Evolutionary conservation across 192 early-diverging fungal genomes (phyloP), one percentile per base, ranked within the genome.

Genomic region (Backusella westeae): DNA sequence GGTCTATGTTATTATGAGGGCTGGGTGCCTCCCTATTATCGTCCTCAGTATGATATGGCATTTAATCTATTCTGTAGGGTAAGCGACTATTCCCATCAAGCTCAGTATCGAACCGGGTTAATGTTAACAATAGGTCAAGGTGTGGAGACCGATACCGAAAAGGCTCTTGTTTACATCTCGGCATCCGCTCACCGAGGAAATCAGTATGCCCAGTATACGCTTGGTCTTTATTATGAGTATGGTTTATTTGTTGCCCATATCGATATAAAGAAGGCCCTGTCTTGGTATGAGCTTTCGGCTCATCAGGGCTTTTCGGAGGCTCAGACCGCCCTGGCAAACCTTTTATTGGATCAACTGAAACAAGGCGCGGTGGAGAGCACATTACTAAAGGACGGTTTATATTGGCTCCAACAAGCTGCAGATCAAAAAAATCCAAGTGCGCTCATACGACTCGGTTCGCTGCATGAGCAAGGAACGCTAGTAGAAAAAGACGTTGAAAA

Each of bases 401-500:
- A 59, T 29, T 74, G 72, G 72, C 42, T 74, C 23, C 21, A 19
- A 15, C 34, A 65, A 6, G 72, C 72, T 29, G 34, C 39, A 41
- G 41, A 41, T 34, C 42, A 82, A 79, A 65, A 75, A 15, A 73
- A 74, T 65, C 38, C 68, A 63, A 65, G 49, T 32, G 79, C 82
- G 3, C 17, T 73, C 34, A 73, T 84, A 17, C 78, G 78, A 69
- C 67, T 84, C 6, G 83, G 80, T 14, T 76, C 75, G 34, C 36
- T 80, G 56, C 74, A 82, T 36, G 63, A 72, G 35, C n/a, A 78
- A 76, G 82, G 80, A 8, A 44, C 42, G 15, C 66, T 71, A 8
- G 73, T 80, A 14, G 49, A 72, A 34, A 46, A 75, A 59, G 66
- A 82, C 41, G 34, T 26, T 46, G 26, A 42, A 38, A 67, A 75